Evolutionary conservation across 2,329 filamentous ascomycete species (phyloP).

Genomic region (Colletotrichum salicis): DNA sequence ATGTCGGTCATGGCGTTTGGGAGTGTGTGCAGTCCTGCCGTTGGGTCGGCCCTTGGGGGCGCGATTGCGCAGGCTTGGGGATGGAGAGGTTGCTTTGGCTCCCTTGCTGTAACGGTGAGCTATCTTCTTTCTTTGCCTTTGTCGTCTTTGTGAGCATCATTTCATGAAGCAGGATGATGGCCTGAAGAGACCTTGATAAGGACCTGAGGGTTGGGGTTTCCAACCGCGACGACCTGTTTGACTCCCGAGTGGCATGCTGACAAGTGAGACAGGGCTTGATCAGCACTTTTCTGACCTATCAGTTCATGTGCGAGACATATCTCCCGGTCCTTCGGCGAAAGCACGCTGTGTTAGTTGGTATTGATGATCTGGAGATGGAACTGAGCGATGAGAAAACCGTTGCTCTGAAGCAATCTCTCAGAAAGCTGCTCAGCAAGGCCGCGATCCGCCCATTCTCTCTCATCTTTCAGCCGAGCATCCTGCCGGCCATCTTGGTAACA

Average conservation of each 20-base stretch:
- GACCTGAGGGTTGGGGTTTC: no score
- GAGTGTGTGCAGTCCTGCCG: slow-evolving; percentile 18
- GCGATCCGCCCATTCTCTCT: slow-evolving; percentile 5
- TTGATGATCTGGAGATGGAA: not conserved
- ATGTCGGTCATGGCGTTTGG: slow-evolving; percentile 24
- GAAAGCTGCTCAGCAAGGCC: slow-evolving; percentile 10
- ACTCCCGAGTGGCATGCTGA: not conserved
- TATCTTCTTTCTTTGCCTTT: not conserved
- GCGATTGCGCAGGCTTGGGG: slow-evolving; percentile 12
- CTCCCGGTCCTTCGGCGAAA: slow-evolving; percentile 15
- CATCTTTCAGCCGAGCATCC: slow-evolving; percentile 9
- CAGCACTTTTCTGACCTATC: slow-evolving; percentile 11
- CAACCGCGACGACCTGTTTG: not conserved
- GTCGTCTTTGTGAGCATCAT: not conserved
- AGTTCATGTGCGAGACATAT: slow-evolving; percentile 23
- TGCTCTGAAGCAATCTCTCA: not conserved
- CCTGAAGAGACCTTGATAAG: not conserved
- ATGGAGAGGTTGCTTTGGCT: slow-evolving; percentile 23
- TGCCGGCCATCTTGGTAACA: slow-evolving; percentile 12
- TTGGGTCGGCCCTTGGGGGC: slow-evolving; percentile 16
- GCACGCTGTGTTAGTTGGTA: not conserved
- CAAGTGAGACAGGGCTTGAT: slow-evolving; percentile 12
- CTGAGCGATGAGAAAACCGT: not conserved
- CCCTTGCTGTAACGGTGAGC: slow-evolving; percentile 17
- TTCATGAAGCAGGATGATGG: not conserved